Base-by-base conservation (phyloP, 768 basidiomycete genomes). In the Termitomyces bulborhizus region DNA sequence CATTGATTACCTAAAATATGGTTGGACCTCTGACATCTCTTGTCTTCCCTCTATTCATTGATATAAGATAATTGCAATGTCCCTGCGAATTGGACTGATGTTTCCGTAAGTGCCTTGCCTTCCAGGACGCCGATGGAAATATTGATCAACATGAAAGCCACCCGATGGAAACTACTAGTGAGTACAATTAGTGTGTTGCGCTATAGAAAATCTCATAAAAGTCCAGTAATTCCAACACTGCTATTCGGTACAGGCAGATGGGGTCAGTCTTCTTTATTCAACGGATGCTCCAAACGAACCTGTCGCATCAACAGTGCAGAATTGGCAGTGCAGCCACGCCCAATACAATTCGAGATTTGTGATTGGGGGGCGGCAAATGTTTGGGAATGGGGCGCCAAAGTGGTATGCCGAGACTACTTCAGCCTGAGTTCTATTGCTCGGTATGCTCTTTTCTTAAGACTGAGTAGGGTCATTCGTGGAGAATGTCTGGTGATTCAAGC, bases 1-100 rank as follows among this genome's bases (percentile, higher is more conserved):
- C 6, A 72, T 83, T 41, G 81, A 83, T 57, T 81, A 80, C 62
- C 64, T 82, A 55, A 82, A 82, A 72, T 82, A 82, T 62, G 79
- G 79, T 34, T 0, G 8, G n/a, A 36, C 26, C 36, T 15, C 16
- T 52, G 51, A 15, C 5, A 32, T 24, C 2, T 9, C 31, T n/a
- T 51, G 7, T 52, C 3, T 34, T 45, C 52, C 15, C 21, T 45
- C n/a, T 34, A 18, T 21, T 13, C 12, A 34, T 32, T 11, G 11
- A 46, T 27, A n/a, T n/a, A 42, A 80, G 79, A 82, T 57, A 82
- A 82, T 60, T 82, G 80, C 62, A 73, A 78, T 59, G 71, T 81
- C n/a, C 80, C 80, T 18, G 60, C 53, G 9, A 79, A 81, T 59
- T 81, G 79, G 80, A 71, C 67, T 26, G 80, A 82, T 54, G 66